Percentiles rank a stretch among this genome's conserved stretches.
Conservation (phyloP, 2,329 filamentous ascomycete species). For the Aspergillus texensis region DNA sequence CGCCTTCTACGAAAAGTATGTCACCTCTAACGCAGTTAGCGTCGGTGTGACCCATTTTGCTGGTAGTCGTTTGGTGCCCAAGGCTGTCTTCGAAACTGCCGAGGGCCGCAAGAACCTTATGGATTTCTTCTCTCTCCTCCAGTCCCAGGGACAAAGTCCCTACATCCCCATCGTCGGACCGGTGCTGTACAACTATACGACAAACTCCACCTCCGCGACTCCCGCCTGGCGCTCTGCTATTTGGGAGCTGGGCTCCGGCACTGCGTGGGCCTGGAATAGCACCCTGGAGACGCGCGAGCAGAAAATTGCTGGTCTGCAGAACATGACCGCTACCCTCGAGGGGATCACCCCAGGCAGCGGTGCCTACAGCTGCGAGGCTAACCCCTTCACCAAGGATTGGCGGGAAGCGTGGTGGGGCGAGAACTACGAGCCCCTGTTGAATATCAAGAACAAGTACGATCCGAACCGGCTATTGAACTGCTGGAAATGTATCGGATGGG, state of each 20-base stretch:
- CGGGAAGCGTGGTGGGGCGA: constrained; percentile 23
- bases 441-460: constrained; percentile 26
- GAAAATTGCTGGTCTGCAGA: constrained; percentile 15
- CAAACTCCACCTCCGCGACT: constrained; percentile 18
- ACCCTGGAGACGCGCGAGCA: constrained; percentile 15
- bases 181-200: constrained; percentile 22
- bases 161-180: constrained; percentile 23
- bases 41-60: constrained; percentile 22
- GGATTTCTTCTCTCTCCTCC: constrained; percentile 14
- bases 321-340: constrained; percentile 17
- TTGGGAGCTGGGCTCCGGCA: constrained; percentile 20
- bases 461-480: constrained; percentile 19
- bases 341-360: constrained; percentile 20
- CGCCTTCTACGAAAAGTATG: constrained; percentile 21
- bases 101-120: constrained; percentile 19
- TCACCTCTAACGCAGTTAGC: constrained; percentile 19
- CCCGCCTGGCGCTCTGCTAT: constrained; percentile 24
- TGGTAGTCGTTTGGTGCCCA: constrained; percentile 23
- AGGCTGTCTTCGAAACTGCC: constrained; percentile 18
- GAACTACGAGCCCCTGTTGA: constrained; percentile 22
- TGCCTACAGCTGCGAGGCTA: constrained; percentile 24
- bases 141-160: constrained; percentile 12
- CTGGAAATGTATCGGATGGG: constrained; percentile 24
- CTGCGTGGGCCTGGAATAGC: constrained; percentile 20
- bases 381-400: constrained; percentile 22